A percentile compares a stretch with the other conserved stretches of the same genome.
Evolutionary conservation across 1,284 basidiomycete species (phyloP).

Genomic region (Puccinia horiana): DNA sequence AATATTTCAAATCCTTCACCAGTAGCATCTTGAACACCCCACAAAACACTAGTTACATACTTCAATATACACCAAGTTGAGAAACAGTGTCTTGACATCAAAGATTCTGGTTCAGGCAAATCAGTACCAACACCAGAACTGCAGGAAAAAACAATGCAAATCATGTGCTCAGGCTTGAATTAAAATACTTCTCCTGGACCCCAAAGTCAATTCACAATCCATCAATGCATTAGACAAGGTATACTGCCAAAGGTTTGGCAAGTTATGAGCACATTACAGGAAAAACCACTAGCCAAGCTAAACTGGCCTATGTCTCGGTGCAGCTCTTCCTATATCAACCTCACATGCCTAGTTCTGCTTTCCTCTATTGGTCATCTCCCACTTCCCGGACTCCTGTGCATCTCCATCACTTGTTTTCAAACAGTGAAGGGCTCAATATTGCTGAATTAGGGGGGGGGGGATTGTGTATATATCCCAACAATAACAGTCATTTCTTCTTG

Average conservation of each 20-base stretch:
- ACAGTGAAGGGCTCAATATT: too few species aligned
- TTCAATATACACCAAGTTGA: neutral
- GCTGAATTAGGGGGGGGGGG: too few species aligned
- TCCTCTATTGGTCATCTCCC: too few species aligned
- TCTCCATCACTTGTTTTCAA: too few species aligned
- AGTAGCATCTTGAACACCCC: neutral
- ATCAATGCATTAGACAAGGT: neutral
- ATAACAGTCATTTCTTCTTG: too few species aligned
- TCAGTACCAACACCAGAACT: neutral
- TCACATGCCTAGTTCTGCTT: too few species aligned
- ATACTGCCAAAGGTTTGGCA: too few species aligned
- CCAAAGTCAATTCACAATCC: neutral
- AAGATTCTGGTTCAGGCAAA: neutral
- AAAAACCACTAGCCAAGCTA: too few species aligned
- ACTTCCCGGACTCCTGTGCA: too few species aligned
- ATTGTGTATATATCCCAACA: too few species aligned
- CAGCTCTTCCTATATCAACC: too few species aligned
- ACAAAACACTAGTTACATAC: neutral
- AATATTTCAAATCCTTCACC: neutral
- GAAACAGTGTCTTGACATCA: neutral
- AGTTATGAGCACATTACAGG: too few species aligned
- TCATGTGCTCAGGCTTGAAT: slow-evolving; percentile 16
- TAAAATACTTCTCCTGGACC: neutral
- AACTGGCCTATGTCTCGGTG: neutral
- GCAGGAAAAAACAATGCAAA: neutral